Percentiles rank a stretch among this genome's conserved stretches.
Conservation (phyloP, 1,284 basidiomycete genomes). For the Hemileia vastatrix region DNA sequence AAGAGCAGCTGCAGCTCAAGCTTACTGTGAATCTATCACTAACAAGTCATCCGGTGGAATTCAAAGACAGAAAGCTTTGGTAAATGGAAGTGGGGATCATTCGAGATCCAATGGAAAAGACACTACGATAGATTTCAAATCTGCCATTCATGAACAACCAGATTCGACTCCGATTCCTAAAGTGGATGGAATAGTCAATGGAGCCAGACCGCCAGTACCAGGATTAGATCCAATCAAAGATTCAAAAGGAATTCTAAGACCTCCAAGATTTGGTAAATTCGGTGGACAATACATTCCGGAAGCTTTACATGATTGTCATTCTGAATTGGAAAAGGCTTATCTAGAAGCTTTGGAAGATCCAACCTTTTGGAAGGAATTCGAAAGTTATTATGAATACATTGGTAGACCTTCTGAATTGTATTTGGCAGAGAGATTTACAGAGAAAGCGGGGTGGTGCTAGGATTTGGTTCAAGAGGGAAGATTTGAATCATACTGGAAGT, state of each 20-base stretch:
- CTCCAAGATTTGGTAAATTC: slow-evolving; percentile 82
- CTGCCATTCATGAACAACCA: no score
- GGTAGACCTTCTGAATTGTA: slow-evolving; percentile 63
- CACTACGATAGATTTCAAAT: no score
- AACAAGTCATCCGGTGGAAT: no score
- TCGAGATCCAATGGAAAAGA: no score
- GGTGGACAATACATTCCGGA: slow-evolving; percentile 97
- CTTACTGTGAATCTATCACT: no score
- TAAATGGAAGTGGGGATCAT: no score
- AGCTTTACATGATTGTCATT: slow-evolving; percentile 76
- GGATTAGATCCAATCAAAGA: slow-evolving; percentile 35
- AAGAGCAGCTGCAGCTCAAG: no score
- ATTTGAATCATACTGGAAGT: slow-evolving; percentile 85
- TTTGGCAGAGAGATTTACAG: slow-evolving; percentile 62
- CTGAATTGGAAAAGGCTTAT: slow-evolving; percentile 84
- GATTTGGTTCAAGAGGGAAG: slow-evolving; percentile 97
- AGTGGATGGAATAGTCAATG: slow-evolving; percentile 34
- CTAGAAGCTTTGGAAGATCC: slow-evolving; percentile 75
- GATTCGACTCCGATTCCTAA: slow-evolving; percentile 34
- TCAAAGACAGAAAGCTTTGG: no score
- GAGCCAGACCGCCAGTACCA: slow-evolving; percentile 30
- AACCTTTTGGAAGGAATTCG: slow-evolving; percentile 84
- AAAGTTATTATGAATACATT: slow-evolving; percentile 72
- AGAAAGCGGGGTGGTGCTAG: slow-evolving; percentile 72
- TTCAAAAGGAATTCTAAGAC: slow-evolving; percentile 44